Conservation (phyloP, 2,329 filamentous ascomycete genomes). For the Fusarium sp. region DNA sequence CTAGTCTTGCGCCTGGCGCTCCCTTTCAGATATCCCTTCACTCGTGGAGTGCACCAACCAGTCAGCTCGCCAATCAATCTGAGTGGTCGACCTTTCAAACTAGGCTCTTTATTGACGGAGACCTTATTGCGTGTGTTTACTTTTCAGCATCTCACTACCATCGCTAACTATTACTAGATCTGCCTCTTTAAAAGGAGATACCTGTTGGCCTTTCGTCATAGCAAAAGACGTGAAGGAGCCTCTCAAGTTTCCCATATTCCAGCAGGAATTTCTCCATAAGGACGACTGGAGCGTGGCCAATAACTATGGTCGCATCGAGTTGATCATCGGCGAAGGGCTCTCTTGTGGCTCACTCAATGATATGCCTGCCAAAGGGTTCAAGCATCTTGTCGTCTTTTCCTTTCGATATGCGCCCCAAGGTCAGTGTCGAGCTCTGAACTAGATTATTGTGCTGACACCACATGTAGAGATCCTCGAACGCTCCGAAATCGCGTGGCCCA, state of each 20-base stretch:
- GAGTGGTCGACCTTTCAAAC: constrained; percentile 75
- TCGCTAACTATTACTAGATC: constrained; percentile 59
- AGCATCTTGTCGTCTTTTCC: constrained; percentile 83
- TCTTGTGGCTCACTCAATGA: constrained; percentile 64
- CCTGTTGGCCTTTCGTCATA: constrained; percentile 67
- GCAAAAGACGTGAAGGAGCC: constrained; percentile 67
- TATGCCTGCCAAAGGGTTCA: constrained; percentile 75
- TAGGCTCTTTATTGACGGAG: constrained; percentile 78
- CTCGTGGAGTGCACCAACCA: constrained; percentile 77
- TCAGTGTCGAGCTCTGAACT: constrained; percentile 57
- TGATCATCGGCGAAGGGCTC: constrained; percentile 83
- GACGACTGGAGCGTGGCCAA: constrained; percentile 81
- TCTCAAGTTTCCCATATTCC: constrained; percentile 82
- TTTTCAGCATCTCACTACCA: background rate
- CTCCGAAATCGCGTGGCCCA: constrained; percentile 85
- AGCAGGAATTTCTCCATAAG: constrained; percentile 77
- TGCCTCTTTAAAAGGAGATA: constrained; percentile 67
- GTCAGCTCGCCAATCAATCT: constrained; percentile 70
- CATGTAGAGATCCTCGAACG: constrained; percentile 76
- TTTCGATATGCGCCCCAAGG: constrained; percentile 88
- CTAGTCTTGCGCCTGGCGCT: constrained; percentile 70
- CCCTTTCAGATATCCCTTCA: constrained; percentile 83
- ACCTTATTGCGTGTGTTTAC: constrained; percentile 68
- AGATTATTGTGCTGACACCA: background rate
- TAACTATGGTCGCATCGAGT: constrained; percentile 80